Percentiles rank a stretch among this genome's conserved stretches.
phyloP scores from a whole-genome alignment of 805 yeast species.

The Zygoascus flipseniorum region DNA sequence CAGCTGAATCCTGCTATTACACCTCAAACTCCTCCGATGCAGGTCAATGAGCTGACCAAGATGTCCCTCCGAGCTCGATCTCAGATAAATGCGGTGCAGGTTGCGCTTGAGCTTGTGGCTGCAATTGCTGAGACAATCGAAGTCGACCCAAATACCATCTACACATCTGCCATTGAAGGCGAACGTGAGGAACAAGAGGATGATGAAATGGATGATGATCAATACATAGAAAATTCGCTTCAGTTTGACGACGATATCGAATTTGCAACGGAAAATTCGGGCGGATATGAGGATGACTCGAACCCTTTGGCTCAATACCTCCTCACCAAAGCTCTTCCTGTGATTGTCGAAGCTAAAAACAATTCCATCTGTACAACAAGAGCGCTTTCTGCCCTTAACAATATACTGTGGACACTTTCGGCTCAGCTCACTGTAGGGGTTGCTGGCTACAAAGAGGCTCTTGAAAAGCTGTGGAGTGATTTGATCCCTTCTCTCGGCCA shows the following conservation, averaged over 20 bases:
- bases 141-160: constrained; percentile 12
- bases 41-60: constrained; percentile 3
- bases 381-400: constrained; percentile 60
- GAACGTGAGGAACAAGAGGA: constrained; percentile 12
- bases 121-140: constrained; percentile 57
- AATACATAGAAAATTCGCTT: constrained; percentile 2
- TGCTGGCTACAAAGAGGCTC: constrained; percentile 31
- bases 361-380: constrained; percentile 43
- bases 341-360: constrained; percentile 28
- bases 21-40: not conserved
- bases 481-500: constrained; percentile 15
- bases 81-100: constrained; percentile 53
- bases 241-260: constrained; percentile 6
- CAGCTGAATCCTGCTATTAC: constrained; percentile 10
- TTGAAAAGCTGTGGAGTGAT: constrained; percentile 23
- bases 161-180: constrained; percentile 7
- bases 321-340: constrained; percentile 9
- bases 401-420: constrained; percentile 52
- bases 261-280: constrained; percentile 7
- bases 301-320: constrained; percentile 6
- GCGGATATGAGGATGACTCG: not conserved
- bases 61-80: constrained; percentile 25
- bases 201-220: constrained; percentile 18
- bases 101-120: constrained; percentile 66
- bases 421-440: constrained; percentile 21